phyloP scores from a whole-genome alignment of 176 grass and related monocot genomes.

The Oryza meridionalis region DNA sequence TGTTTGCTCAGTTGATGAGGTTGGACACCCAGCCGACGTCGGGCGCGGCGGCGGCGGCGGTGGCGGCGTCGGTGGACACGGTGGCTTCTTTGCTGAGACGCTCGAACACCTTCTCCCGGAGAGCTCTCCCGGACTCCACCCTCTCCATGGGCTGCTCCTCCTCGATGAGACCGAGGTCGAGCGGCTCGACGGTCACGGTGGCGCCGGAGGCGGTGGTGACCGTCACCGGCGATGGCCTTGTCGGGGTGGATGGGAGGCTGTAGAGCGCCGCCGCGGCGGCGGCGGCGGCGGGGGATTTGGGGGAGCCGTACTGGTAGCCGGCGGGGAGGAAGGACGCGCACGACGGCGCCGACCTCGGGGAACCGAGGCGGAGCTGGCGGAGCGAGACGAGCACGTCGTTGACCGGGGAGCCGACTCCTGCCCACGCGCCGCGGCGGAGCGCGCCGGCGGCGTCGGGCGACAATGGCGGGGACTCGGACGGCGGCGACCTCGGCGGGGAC shows the following conservation, averaged over 20 bases:
- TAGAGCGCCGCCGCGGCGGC: constrained; percentile 34
- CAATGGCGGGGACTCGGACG: constrained; percentile 75
- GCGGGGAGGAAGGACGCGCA: constrained; percentile 28
- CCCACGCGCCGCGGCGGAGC: constrained; percentile 52
- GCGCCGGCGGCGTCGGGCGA: constrained; percentile 48
- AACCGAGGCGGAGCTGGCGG: constrained; percentile 67
- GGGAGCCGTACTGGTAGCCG: constrained; percentile 51
- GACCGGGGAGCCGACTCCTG: constrained; percentile 41
- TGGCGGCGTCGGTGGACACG: not conserved
- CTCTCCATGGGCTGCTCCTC: constrained; percentile 50
- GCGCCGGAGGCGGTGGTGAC: constrained; percentile 21
- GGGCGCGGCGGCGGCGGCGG: constrained; percentile 16
- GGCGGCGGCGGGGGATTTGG: constrained; percentile 30
- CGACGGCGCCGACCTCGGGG: constrained; percentile 54
- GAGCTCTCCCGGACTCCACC: constrained; percentile 78
- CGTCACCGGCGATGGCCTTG: not conserved
- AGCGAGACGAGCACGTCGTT: constrained; percentile 64
- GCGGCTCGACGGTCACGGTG: constrained; percentile 35
- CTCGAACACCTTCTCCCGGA: constrained; percentile 84
- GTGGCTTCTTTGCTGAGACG: constrained; percentile 70
- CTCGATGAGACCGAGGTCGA: constrained; percentile 48
- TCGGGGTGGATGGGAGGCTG: constrained; percentile 66
- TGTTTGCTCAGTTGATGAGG: constrained; percentile 55
- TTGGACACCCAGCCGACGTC: constrained; percentile 84
- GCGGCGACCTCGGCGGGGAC: constrained; percentile 62